These are phyloP conservation scores for Lupinus albus DNA, from an alignment of 306 rosid species.

Conservation along the genomic window DNA sequence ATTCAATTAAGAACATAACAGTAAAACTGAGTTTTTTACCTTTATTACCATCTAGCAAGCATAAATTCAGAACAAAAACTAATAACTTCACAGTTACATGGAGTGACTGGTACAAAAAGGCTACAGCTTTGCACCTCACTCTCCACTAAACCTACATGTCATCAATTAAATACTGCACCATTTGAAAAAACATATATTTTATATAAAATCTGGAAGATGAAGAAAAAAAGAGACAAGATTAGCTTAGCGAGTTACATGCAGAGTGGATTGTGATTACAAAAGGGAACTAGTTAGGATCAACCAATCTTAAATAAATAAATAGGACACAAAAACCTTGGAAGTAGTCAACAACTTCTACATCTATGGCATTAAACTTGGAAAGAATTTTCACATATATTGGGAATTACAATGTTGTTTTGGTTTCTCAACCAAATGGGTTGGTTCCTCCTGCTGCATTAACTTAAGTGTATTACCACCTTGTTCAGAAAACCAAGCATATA, in stretches of 20 bases:
- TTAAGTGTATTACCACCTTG: conserved; percentile 22
- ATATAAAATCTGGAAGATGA: conserved; percentile 9
- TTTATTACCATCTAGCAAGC: too few species aligned
- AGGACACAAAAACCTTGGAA: conserved; percentile 21
- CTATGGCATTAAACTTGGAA: conserved; percentile 19
- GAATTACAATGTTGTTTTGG: conserved; percentile 22
- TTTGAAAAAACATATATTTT: conserved; percentile 30
- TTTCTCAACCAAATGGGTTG: conserved; percentile 9
- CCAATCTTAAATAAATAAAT: conserved; percentile 36
- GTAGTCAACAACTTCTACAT: conserved; percentile 28
- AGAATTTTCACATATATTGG: conserved; percentile 29
- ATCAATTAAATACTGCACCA: conserved; percentile 49
- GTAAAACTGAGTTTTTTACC: too few species aligned
- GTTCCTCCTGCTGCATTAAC: conserved; percentile 35
- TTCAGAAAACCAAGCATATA: conserved; percentile 55
- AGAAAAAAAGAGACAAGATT: conserved; percentile 14
- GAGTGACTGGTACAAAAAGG: conserved; percentile 40
- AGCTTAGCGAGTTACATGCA: conserved; percentile 26
- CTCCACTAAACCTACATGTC: conserved; percentile 47
- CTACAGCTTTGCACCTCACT: conserved; percentile 47
- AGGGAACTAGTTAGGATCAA: conserved; percentile 32
- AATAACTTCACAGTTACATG: conserved; percentile 32
- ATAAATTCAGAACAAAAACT: background rate
- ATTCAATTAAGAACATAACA: too few species aligned
- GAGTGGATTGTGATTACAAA: conserved; percentile 29